phyloP scores from a whole-genome alignment of 148 eudicot genomes.

The Camellia japonica region DNA sequence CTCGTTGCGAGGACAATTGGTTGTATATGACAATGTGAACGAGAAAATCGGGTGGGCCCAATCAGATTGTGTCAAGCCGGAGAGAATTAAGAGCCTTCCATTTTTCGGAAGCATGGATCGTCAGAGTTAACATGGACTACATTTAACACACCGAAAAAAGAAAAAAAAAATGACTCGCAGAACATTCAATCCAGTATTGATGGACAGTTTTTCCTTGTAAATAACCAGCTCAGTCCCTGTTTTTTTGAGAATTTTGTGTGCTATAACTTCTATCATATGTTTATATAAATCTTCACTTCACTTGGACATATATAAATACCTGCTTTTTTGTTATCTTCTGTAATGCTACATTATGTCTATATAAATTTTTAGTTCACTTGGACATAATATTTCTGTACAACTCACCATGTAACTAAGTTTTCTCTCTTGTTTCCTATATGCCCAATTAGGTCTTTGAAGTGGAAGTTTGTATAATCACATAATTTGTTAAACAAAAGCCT shows the following conservation, averaged over 20 bases:
- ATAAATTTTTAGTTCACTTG: too few relatives aligned
- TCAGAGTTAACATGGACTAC: conserved; percentile 9
- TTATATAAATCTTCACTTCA: too few relatives aligned
- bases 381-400: too few relatives aligned
- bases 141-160: not conserved
- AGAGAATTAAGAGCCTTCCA: conserved; percentile 21
- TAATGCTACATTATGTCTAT: too few relatives aligned
- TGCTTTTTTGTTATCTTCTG: too few relatives aligned
- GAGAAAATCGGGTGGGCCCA: conserved; percentile 51
- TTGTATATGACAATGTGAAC: conserved; percentile 59
- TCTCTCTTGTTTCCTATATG: too few relatives aligned
- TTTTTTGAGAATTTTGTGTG: not conserved
- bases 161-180: too few relatives aligned
- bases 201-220: not conserved
- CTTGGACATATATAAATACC: too few relatives aligned
- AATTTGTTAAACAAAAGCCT: too few relatives aligned
- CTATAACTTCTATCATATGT: not conserved
- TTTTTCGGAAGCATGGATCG: conserved; percentile 18
- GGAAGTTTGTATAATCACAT: too few relatives aligned
- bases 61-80: conserved; percentile 48
- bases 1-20: conserved; percentile 50
- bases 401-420: too few relatives aligned
- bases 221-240: not conserved
- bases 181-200: not conserved
- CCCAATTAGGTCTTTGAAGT: too few relatives aligned